Conservation (phyloP, 2,329 filamentous ascomycete species). For the Aspergillus sp. region DNA sequence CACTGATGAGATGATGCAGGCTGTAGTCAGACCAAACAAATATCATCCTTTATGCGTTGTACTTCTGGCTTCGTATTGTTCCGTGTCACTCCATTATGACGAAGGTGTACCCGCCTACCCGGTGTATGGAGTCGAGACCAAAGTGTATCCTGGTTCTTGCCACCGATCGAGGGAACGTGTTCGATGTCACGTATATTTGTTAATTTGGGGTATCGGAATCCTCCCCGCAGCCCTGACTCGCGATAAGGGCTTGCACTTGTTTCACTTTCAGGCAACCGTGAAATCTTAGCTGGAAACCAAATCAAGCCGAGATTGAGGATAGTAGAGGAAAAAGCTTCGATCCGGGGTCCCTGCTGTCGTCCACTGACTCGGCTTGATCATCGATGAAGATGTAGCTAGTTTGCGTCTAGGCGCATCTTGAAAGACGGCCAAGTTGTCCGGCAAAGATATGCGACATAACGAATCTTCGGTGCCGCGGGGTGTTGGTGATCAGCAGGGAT, state of each 20-base stretch:
- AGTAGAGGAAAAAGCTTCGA: neutral
- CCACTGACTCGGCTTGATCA: neutral
- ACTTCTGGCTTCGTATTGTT: too few relatives aligned
- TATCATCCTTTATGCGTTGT: too few relatives aligned
- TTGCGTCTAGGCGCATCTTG: neutral
- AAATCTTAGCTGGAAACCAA: neutral
- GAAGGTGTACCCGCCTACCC: too few relatives aligned
- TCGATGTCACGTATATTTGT: neutral
- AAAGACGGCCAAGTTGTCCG: neutral
- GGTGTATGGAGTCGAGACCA: too few relatives aligned
- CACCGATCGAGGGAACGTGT: neutral
- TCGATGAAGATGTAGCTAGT: neutral
- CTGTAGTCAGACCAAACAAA: too few relatives aligned
- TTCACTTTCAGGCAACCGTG: neutral
- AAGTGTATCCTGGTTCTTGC: too few relatives aligned
- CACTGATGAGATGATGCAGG: too few relatives aligned
- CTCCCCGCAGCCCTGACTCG: neutral
- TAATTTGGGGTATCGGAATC: neutral
- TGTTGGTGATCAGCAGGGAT: neutral
- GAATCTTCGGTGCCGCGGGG: neutral
- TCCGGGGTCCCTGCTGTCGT: neutral
- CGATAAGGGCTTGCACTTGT: neutral
- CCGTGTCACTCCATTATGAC: too few relatives aligned
- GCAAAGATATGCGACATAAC: neutral
- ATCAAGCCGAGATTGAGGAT: neutral